Evolutionary conservation across 2,329 filamentous ascomycete species (phyloP), one percentile per base, ranked within the genome.

Genomic region (Colletotrichum brevisporum): DNA sequence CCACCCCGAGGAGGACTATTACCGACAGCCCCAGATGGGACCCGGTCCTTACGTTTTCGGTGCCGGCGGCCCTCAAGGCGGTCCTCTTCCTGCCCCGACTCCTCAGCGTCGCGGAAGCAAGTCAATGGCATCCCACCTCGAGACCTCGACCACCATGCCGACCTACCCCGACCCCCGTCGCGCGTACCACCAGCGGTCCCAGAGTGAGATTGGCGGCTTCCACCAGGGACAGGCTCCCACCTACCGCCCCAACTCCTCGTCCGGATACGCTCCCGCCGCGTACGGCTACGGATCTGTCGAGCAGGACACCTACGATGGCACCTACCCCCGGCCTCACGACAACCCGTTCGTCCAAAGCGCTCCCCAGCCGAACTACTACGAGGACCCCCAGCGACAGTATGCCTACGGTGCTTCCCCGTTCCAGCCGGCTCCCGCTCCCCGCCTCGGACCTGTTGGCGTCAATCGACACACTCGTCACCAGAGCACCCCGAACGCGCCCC

Each of bases 401-500:
- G 57, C 56, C 8, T 69, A 71, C 47, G 62, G 65, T 18, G 62
- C 67, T 12, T 56, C 63, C 12, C 60, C 56, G 2, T 69, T 52
- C 69, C 70, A 72, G 24, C 27, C 63, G 26, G 63, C 47, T 26
- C 56, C 57, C 6, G 31, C 54, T 16, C 26, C 69, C 18, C 63
- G 64, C 26, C 45, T 63, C 21, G 55, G 58, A 12, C 57, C 67
- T n/a, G 43, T 56, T 24, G 50, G 63, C 18, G 55, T 55, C 53
- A 67, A 61, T 45, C 72, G 74, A 48, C 77, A 80, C 63, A 63
- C 58, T 5, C 78, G 78, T 21, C 77, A 78, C 47, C 77, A 77
- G 67, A 80, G 77, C 61, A 77, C 74, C 13, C 76, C 77, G 4
- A 71, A 60, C 45, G 69, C 66, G 43, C 65, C 66, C 24, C 69